Evolutionary conservation across 345 rosid species (phyloP).

Genomic region (Citrus sp.): DNA sequence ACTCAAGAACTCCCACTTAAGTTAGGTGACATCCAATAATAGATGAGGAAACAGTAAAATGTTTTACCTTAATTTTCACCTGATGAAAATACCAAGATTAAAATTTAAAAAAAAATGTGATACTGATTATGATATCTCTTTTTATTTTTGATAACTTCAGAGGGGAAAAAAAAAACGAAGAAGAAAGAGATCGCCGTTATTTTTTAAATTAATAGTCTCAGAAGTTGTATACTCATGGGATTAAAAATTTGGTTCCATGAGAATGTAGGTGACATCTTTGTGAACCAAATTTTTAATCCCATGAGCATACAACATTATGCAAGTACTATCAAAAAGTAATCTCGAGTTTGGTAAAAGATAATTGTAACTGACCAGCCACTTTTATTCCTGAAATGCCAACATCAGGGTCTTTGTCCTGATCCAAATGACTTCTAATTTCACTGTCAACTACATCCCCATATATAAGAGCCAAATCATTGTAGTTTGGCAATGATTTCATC

Average conservation of each 20-base stretch:
- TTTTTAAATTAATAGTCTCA: background rate
- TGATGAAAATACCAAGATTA: background rate
- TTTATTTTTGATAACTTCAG: background rate
- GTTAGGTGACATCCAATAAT: background rate
- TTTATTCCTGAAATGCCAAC: constrained; percentile 29
- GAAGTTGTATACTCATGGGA: too few relatives aligned
- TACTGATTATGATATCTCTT: background rate
- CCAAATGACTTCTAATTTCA: constrained; percentile 23
- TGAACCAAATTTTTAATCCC: constrained; percentile 1
- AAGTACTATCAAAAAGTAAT: background rate
- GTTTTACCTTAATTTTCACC: background rate
- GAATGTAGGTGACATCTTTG: background rate
- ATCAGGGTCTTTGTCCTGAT: constrained; percentile 36
- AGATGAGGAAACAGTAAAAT: background rate
- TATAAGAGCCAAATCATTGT: constrained; percentile 58
- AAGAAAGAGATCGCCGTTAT: background rate
- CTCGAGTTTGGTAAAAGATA: constrained; percentile 7
- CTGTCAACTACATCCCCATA: constrained; percentile 40
- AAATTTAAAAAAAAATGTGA: background rate
- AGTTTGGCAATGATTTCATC: constrained; percentile 63
- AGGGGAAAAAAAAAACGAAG: background rate
- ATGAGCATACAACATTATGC: background rate
- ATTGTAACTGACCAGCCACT: constrained; percentile 33
- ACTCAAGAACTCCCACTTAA: background rate
- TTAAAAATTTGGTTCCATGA: background rate